Conservation (phyloP, 345 rosid genomes). For the Hypericum androsaemum region DNA sequence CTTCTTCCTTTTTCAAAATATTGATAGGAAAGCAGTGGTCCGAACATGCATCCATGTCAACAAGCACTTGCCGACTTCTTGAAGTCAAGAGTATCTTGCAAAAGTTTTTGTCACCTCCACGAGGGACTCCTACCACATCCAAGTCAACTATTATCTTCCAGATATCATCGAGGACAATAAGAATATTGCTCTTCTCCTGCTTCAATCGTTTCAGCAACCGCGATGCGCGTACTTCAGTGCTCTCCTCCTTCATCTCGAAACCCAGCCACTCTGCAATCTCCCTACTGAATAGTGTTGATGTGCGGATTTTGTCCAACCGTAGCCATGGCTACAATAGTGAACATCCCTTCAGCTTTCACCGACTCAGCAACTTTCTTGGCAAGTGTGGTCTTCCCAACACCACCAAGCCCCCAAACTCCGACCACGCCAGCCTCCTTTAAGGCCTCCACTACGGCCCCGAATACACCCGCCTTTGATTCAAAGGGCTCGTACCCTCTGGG, state of each 20-base stretch:
- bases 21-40: neutral
- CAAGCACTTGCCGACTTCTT: neutral
- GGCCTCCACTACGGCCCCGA: constrained; percentile 1
- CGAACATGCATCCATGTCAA: neutral
- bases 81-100: constrained; percentile 15
- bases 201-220: neutral
- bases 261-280: constrained; percentile 11
- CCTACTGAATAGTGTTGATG: constrained; percentile 2
- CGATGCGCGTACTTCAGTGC: neutral
- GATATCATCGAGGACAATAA: constrained; percentile 11
- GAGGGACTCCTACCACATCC: constrained; percentile 5
- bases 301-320: neutral
- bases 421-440: neutral
- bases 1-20: neutral
- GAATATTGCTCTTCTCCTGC: neutral
- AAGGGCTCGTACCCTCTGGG: constrained; percentile 1
- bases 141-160: neutral
- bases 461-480: constrained; percentile 5
- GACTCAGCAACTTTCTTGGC: constrained; percentile 4
- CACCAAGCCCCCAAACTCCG: constrained; percentile 9
- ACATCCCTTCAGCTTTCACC: neutral
- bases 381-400: constrained; percentile 12
- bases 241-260: neutral
- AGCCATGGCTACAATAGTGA: constrained; percentile 4
- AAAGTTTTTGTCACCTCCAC: too few species aligned